These are phyloP conservation scores for Acanthamoeba lugdunensis DNA, from an alignment of 208 protist genomes.

Conservation along the genomic window DNA sequence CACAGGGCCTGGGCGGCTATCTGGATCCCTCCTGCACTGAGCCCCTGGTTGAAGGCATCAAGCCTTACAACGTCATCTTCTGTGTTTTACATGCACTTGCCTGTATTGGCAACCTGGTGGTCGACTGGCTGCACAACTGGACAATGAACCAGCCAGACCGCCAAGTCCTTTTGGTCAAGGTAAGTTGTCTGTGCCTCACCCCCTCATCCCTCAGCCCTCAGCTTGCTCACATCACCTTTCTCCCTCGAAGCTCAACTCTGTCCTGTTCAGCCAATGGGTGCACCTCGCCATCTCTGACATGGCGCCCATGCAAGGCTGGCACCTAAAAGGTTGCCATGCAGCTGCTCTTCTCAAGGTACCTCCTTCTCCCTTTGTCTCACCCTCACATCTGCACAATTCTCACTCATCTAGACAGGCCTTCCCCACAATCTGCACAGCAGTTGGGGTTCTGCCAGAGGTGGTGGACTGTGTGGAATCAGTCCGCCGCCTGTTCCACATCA, in stretches of 20 bases:
- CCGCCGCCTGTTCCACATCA: background rate
- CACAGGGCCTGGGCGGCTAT: too few species aligned
- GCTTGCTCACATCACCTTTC: too few species aligned
- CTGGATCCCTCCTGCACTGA: too few species aligned
- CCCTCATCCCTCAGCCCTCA: too few species aligned
- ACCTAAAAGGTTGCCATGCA: background rate
- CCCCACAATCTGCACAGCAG: background rate
- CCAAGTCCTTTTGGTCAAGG: too few species aligned
- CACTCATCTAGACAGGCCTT: background rate
- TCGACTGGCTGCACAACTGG: too few species aligned
- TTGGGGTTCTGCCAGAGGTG: background rate
- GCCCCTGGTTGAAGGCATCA: too few species aligned
- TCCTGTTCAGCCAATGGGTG: background rate
- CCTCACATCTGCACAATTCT: background rate
- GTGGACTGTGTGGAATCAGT: background rate
- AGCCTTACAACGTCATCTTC: too few species aligned
- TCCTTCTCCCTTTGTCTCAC: background rate
- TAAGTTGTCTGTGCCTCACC: too few species aligned
- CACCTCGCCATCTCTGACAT: background rate
- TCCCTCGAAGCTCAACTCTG: background rate
- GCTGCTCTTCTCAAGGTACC: background rate
- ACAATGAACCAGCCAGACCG: too few species aligned
- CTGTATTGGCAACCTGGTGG: too few species aligned
- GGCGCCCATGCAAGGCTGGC: background rate
- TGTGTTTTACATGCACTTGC: too few species aligned